Evolutionary conservation across 768 basidiomycete genomes (phyloP).

Genomic region (Mycena latifolia): DNA sequence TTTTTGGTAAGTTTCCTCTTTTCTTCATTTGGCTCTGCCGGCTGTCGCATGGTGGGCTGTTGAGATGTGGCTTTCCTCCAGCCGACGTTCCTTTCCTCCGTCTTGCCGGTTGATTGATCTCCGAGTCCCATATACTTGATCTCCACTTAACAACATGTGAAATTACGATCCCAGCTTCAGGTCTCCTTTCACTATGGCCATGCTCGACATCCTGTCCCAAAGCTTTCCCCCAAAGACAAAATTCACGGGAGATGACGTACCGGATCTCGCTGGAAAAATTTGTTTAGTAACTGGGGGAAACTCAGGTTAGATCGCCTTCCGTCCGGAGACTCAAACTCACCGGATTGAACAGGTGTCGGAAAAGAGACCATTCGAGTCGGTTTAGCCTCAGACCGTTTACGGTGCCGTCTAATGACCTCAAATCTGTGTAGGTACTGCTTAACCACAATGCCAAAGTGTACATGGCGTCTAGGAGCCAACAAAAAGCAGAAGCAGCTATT

Average conservation of each 20-base stretch:
- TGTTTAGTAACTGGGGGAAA: slow-evolving; percentile 39
- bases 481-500: slow-evolving; percentile 50
- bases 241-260: slow-evolving; percentile 32
- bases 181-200: slow-evolving; percentile 10
- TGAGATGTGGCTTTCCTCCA: too few species aligned
- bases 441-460: slow-evolving; percentile 55
- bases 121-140: too few species aligned
- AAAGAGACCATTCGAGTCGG: slow-evolving; percentile 33
- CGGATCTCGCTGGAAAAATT: slow-evolving; percentile 37
- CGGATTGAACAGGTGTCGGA: slow-evolving; percentile 32
- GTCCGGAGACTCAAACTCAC: not conserved
- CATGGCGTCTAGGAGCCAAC: slow-evolving; percentile 49
- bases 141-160: too few species aligned
- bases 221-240: slow-evolving; percentile 34
- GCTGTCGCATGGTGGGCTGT: too few species aligned
- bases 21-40: too few species aligned
- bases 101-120: too few species aligned
- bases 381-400: not conserved
- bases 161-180: not conserved
- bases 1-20: too few species aligned
- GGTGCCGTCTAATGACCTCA: too few species aligned
- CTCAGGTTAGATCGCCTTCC: slow-evolving; percentile 17
- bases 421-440: slow-evolving; percentile 42
- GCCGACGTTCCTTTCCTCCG: too few species aligned
- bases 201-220: slow-evolving; percentile 25